phyloP scores from a whole-genome alignment of 2,329 filamentous ascomycete genomes.

The Geosmithia putterillii region DNA sequence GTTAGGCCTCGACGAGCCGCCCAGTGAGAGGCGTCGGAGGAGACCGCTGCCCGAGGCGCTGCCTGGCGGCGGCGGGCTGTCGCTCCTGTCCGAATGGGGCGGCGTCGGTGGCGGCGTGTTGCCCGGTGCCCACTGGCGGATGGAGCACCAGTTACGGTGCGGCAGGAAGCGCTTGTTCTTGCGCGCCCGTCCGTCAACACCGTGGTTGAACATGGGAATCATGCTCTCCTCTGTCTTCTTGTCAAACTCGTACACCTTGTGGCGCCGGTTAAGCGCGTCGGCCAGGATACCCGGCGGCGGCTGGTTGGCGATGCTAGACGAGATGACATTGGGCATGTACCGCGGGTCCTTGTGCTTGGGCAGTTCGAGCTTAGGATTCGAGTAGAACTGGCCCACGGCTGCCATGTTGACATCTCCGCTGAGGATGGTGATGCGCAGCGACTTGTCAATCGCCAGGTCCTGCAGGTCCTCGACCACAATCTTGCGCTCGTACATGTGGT shows the following conservation, averaged over 20 bases:
- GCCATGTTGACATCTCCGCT: slow-evolving; percentile 91
- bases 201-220: slow-evolving; percentile 84
- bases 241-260: slow-evolving; percentile 65
- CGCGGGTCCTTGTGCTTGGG: slow-evolving; percentile 85
- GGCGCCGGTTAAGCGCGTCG: slow-evolving; percentile 86
- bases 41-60: slow-evolving; percentile 22
- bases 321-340: slow-evolving; percentile 94
- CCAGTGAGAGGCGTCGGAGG: slow-evolving; percentile 31
- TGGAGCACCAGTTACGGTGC: slow-evolving; percentile 91
- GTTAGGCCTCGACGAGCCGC: slow-evolving; percentile 24
- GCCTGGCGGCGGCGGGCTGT: slow-evolving; percentile 24
- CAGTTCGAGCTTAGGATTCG: slow-evolving; percentile 67
- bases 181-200: slow-evolving; percentile 76
- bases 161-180: slow-evolving; percentile 88
- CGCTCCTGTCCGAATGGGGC: slow-evolving; percentile 32
- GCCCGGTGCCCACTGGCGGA: slow-evolving; percentile 72
- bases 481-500: slow-evolving; percentile 82
- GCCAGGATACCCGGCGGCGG: slow-evolving; percentile 81
- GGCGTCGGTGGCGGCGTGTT: slow-evolving; percentile 62
- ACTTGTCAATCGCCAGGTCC: slow-evolving; percentile 85
- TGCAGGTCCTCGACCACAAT: slow-evolving; percentile 85
- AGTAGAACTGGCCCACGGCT: slow-evolving; percentile 90
- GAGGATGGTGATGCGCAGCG: slow-evolving; percentile 80
- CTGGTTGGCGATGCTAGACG: slow-evolving; percentile 86
- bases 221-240: slow-evolving; percentile 83